Evolutionary conservation across 1,284 basidiomycete genomes (phyloP), one percentile per base, ranked within the genome.

Genomic region (Ceratobasidium sp.): DNA sequence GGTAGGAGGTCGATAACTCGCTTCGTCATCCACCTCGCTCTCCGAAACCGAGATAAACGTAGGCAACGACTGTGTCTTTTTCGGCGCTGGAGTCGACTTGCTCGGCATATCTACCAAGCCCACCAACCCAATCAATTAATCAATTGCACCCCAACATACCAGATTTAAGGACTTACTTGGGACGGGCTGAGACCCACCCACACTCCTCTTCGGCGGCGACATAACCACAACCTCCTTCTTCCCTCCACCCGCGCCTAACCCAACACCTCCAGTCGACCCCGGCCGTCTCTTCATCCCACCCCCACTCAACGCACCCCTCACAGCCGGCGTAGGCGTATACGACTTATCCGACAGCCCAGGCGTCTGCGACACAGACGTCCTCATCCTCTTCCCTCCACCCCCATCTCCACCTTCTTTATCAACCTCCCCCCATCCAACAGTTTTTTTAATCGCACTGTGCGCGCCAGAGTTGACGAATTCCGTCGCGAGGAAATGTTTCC

Each of bases 261-360:
- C 15, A 44, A 29, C 11, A 66, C 64, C 53, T 15, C 17, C 14
- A 9, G 51, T 29, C 22, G 66, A 45, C n/a, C 56, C 57, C 45
- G 33, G 41, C 7, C 51, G 65, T 27, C n/a, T n/a, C n/a, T 41
- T 41, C 36, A 41, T 41, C 36, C 36, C 36, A 5, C 36, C 36
- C 36, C 6, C 36, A 11, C 36, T 41, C 36, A 41, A 41, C 36
- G 36, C 36, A 5, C 36, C 36, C 36, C 36, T 41, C 36, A 19
- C 54, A 14, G 50, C 44, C 8, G 67, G 67, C 14, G 67, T 71
- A 3, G 67, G 67, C 2, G 54, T 60, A 24, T 63, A 63, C 9
- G 54, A 59, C 45, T 57, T 71, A 15, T 71, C 67, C 4, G 67
- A 71, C 9, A 71, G 27, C 17, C 56, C 45, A 9, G 67, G 67